Evolutionary conservation across 2,329 filamentous ascomycete species (phyloP), one percentile per base, ranked within the genome.

Genomic region (Ascocoryne sarcoides): DNA sequence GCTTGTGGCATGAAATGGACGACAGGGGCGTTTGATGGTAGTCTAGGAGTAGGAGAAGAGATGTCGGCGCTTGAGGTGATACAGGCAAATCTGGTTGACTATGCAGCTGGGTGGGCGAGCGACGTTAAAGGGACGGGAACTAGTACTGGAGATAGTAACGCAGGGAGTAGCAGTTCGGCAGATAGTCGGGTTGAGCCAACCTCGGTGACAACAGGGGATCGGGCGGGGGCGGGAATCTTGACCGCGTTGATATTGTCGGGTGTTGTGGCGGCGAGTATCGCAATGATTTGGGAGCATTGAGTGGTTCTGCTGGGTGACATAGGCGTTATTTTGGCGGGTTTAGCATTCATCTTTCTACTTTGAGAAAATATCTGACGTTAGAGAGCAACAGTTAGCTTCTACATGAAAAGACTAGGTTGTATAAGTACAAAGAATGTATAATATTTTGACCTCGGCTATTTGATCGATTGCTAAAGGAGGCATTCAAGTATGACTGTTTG

Each of bases 221-320:
- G 66, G 47, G 80, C 74, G 4, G 85, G 83, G 8, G 84, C 82
- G 23, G 75, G 73, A 10, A 71, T 87, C 45, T 49, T 77, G 35
- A 89, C 83, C 1, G 60, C 74, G 2, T 18, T 81, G 5, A 34
- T 55, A 4, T 57, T 84, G 2, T 51, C 69, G 23, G 23, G 23
- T 7, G 23, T 26, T 26, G 23, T 26, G 23, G 23, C 23, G 23
- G 23, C 7, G 12, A 26, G 23, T 26, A 26, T 26, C 12, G 12
- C 23, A 26, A 26, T 26, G 23, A n/a, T n/a, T n/a, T n/a, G n/a
- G n/a, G n/a, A n/a, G n/a, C n/a, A n/a, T n/a, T n/a, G n/a, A n/a
- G n/a, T n/a, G n/a, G n/a, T n/a, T n/a, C n/a, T n/a, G n/a, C n/a
- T n/a, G n/a, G n/a, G n/a, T n/a, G n/a, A n/a, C n/a, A n/a, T n/a